Conservation (phyloP, 2,329 filamentous ascomycete genomes). For the Xylariaceae sp. region DNA sequence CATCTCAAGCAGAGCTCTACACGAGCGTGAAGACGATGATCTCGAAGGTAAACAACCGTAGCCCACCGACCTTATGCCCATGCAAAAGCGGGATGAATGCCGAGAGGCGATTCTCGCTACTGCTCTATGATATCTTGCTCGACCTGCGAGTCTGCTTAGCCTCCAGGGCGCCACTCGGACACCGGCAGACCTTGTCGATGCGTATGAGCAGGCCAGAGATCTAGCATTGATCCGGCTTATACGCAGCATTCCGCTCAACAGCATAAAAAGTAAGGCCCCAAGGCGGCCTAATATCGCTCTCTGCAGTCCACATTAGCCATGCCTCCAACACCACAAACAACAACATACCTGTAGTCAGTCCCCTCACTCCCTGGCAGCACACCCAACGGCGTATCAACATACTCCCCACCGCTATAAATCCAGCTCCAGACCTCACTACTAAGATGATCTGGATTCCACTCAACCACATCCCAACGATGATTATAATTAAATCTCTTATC, state of each 20-base stretch:
- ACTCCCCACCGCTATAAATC: conserved; percentile 45
- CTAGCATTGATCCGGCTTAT: neutral
- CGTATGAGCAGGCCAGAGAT: too few species aligned
- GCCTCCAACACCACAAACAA: neutral
- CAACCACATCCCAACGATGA: conserved; percentile 55
- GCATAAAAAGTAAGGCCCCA: conserved; percentile 56
- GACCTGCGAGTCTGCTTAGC: too few species aligned
- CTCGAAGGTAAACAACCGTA: too few species aligned
- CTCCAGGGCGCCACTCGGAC: too few species aligned
- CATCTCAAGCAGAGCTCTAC: too few species aligned
- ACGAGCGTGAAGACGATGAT: too few species aligned
- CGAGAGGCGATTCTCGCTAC: too few species aligned
- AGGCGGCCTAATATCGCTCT: conserved; percentile 51
- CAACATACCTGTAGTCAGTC: conserved; percentile 31
- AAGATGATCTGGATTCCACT: conserved; percentile 46
- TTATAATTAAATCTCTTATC: conserved; percentile 58
- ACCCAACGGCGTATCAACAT: conserved; percentile 46
- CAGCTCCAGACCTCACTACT: conserved; percentile 59
- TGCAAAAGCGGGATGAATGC: too few species aligned
- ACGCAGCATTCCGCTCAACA: conserved; percentile 37
- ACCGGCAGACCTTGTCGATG: too few species aligned
- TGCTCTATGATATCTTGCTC: too few species aligned
- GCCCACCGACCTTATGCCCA: too few species aligned
- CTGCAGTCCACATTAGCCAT: conserved; percentile 19
- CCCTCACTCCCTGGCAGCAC: conserved; percentile 44